Evolutionary conservation across 805 yeast genomes (phyloP).

Genomic region (Saturnispora gosingensis): DNA sequence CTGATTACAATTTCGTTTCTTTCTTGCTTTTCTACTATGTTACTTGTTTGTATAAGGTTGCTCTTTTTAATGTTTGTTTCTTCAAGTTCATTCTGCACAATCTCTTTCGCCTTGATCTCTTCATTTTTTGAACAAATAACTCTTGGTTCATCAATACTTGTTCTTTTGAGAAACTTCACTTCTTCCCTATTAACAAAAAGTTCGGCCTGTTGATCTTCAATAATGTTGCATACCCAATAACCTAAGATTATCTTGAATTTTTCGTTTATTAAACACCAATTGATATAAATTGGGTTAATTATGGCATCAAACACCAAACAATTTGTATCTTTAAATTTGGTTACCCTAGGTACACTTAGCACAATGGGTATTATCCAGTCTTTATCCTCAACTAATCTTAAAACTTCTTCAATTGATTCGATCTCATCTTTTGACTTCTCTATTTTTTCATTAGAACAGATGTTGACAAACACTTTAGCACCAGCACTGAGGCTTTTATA

Average conservation of each 20-base stretch:
- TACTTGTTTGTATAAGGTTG: background rate
- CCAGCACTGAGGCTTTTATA: conserved; percentile 24
- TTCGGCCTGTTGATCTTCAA: conserved; percentile 35
- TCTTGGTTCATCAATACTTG: conserved; percentile 65
- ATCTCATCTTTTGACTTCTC: background rate
- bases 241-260: conserved; percentile 58
- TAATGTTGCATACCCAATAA: conserved; percentile 79
- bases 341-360: background rate
- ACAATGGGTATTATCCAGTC: conserved; percentile 79
- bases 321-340: conserved; percentile 60
- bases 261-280: conserved; percentile 48
- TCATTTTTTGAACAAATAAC: conserved; percentile 13
- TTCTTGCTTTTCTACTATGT: background rate
- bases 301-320: conserved; percentile 75
- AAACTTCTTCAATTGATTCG: conserved; percentile 42
- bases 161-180: conserved; percentile 60
- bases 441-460: conserved; percentile 57
- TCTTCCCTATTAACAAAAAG: conserved; percentile 48
- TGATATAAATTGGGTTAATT: conserved; percentile 51
- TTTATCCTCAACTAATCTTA: conserved; percentile 54
- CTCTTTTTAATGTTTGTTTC: background rate
- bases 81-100: background rate
- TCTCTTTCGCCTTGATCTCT: background rate
- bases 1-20: background rate
- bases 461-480: conserved; percentile 68